Conservation (phyloP, 129 eudicot genomes). For the Deinandra increscens region DNA sequence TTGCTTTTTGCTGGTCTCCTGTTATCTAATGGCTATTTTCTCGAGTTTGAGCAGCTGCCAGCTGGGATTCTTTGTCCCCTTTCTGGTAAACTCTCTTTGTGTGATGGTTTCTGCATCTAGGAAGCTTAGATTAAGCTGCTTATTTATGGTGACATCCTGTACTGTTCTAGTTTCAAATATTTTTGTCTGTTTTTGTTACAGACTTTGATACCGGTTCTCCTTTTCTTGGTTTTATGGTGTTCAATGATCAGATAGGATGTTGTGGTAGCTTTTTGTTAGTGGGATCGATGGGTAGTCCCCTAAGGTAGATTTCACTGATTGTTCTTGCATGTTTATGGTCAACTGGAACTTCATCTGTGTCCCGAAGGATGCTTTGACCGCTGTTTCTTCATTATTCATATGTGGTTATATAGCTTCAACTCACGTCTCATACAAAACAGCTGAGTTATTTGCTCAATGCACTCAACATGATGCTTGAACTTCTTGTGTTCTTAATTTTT, state of each 20-base stretch:
- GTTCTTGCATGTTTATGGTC: not conserved
- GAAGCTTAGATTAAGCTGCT: slow-evolving; percentile 9
- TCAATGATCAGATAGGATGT: not conserved
- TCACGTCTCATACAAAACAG: no score
- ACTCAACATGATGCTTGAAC: no score
- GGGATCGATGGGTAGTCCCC: not conserved
- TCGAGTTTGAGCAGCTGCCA: not conserved
- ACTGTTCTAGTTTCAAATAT: not conserved
- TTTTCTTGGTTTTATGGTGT: slow-evolving; percentile 11
- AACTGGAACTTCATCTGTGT: slow-evolving; percentile 3
- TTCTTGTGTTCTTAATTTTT: no score
- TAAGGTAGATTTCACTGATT: not conserved
- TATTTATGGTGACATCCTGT: not conserved
- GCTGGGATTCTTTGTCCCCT: not conserved
- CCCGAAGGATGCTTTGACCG: not conserved
- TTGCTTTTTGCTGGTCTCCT: not conserved
- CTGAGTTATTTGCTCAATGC: no score
- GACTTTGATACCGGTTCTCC: not conserved
- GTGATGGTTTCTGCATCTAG: slow-evolving; percentile 4
- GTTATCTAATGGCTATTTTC: slow-evolving; percentile 4
- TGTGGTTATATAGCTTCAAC: no score
- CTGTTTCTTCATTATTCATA: not conserved
- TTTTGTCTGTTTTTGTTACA: no score
- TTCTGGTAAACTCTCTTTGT: not conserved
- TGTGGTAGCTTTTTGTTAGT: not conserved